Conservation (phyloP, 148 eudicot genomes). For the Tetragonia tetragonoides region DNA sequence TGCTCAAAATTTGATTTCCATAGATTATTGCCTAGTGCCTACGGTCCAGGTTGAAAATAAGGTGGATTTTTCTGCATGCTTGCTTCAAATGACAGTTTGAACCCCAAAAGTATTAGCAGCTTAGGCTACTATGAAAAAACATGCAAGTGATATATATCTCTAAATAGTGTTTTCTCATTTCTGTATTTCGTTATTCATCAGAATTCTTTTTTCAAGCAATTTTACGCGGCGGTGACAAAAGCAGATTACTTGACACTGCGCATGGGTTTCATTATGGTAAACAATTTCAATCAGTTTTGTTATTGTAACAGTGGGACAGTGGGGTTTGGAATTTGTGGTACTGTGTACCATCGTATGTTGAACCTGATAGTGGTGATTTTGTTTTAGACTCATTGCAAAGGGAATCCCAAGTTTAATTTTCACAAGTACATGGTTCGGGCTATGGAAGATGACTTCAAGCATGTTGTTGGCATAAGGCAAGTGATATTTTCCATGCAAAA, state of each 20-base stretch:
- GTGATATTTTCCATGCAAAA: slow-evolving; percentile 13
- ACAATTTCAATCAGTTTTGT: neutral
- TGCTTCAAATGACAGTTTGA: neutral
- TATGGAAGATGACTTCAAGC: slow-evolving; percentile 87
- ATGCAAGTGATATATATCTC: neutral
- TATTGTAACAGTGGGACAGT: neutral
- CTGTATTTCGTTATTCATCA: slow-evolving; percentile 33
- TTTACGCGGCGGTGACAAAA: slow-evolving; percentile 82
- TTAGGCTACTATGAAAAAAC: neutral
- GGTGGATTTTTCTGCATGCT: neutral
- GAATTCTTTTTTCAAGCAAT: slow-evolving; percentile 83
- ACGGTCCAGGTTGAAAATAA: neutral
- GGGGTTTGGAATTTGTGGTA: neutral
- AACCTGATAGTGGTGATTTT: neutral
- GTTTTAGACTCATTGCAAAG: slow-evolving; percentile 74
- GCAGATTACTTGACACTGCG: slow-evolving; percentile 75
- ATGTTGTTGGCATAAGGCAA: slow-evolving; percentile 91
- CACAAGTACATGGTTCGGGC: slow-evolving; percentile 98
- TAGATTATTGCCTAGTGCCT: neutral
- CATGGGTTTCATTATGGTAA: slow-evolving; percentile 76
- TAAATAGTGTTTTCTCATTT: neutral
- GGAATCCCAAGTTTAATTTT: slow-evolving; percentile 78
- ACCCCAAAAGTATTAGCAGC: neutral
- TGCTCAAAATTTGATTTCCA: neutral
- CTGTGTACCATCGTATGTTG: neutral